Evolutionary conservation across 495 filamentous ascomycete genomes (phyloP), one percentile per base, ranked within the genome.

Genomic region (Aspergillus panamensis): DNA sequence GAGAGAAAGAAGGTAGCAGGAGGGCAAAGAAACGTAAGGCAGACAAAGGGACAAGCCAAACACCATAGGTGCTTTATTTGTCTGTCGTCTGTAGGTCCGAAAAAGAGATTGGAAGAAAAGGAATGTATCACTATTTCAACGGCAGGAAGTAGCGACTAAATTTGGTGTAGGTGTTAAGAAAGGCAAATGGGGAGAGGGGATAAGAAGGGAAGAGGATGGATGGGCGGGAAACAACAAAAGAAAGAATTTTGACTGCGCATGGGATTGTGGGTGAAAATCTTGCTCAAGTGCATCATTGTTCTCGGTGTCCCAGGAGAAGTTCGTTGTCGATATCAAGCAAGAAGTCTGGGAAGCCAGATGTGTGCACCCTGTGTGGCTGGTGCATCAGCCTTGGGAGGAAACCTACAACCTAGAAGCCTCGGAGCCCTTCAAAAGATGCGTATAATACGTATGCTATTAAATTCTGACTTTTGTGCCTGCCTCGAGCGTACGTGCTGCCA

Each of bases 401-500:
- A 39, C 42, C 42, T 20, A 9, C 6, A 6, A 45, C 6, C 1
- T 20, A 45, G 2, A 19, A 52, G 47, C 25, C 47, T 58, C 37
- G 47, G 47, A 31, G n/a, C 25, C 31, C 13, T 31, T 10, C 29
- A 12, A 49, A 30, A 20, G 4, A 49, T 31, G 29, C 13, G 8
- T 10, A 30, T 31, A 25, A 49, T 49, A 9, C 42, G 35, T 53
- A 29, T 53, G 50, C 50, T 43, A 54, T 32, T 56, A 29, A 58
- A 52, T 39, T 31, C 31, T 31, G 47, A 58, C 56, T 58, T 58
- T 58, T 58, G 29, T 49, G 33, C 42, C 50, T 58, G 48, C 39
- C 48, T 30, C 14, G 39, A 17, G 33, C 37, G 33, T 52, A 52
- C 52, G 47, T 58, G 56, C 56, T 47, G 48, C 39, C 51, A 45